A percentile compares a stretch with the other conserved stretches of the same genome.
These are phyloP conservation scores for Lactarius vividus DNA, from an alignment of 768 basidiomycete species.

Conservation along the genomic window DNA sequence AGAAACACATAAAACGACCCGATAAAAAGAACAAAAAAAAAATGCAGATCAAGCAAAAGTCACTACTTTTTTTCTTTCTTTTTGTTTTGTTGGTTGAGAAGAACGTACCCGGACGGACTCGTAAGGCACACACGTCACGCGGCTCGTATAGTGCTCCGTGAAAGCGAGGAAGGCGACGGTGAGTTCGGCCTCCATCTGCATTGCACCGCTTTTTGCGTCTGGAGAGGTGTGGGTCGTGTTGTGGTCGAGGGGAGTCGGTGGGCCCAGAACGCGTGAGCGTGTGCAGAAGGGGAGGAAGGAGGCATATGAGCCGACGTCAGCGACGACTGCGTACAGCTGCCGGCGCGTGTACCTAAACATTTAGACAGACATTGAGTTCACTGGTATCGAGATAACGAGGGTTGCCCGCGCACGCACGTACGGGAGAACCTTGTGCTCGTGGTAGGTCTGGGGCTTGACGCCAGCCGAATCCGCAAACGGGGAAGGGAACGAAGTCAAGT, in stretches of 20 bases:
- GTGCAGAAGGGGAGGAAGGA: slow-evolving; percentile 89
- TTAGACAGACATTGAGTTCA: neutral
- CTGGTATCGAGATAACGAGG: neutral
- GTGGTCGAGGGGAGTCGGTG: slow-evolving; percentile 29
- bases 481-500: slow-evolving; percentile 45
- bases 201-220: slow-evolving; percentile 30
- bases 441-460: slow-evolving; percentile 60
- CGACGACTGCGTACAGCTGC: slow-evolving; percentile 82
- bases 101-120: slow-evolving; percentile 73
- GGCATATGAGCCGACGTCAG: slow-evolving; percentile 84
- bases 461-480: slow-evolving; percentile 33
- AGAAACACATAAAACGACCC: too few species aligned
- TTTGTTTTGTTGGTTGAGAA: slow-evolving; percentile 18
- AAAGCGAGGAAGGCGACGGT: slow-evolving; percentile 86
- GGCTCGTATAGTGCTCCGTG: slow-evolving; percentile 82
- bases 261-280: slow-evolving; percentile 58
- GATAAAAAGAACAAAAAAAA: too few species aligned
- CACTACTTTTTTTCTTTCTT: neutral
- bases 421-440: slow-evolving; percentile 87
- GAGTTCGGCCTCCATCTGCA: slow-evolving; percentile 76
- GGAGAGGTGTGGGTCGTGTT: slow-evolving; percentile 19
- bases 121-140: slow-evolving; percentile 75
- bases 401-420: slow-evolving; percentile 42
- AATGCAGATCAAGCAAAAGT: neutral
- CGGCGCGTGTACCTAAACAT: slow-evolving; percentile 64